These are phyloP conservation scores for Byssoonygena ceratinophila DNA, from an alignment of 2,329 filamentous ascomycete genomes.

Conservation along the genomic window DNA sequence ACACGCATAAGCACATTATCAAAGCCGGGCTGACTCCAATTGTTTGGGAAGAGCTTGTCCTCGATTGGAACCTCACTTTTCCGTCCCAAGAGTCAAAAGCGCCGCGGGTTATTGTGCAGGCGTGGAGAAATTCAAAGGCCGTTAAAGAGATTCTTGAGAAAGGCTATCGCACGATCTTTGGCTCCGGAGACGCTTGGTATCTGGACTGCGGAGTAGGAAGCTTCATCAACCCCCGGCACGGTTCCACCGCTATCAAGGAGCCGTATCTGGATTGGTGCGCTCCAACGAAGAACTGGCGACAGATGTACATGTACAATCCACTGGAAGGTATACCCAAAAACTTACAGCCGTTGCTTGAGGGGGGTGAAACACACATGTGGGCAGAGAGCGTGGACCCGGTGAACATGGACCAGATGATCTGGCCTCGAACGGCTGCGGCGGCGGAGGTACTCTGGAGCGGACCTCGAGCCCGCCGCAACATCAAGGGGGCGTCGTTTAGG, in stretches of 20 bases:
- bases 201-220: constrained; percentile 28
- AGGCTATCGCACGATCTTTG: constrained; percentile 27
- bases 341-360: constrained; percentile 58
- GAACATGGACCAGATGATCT: constrained; percentile 66
- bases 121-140: constrained; percentile 50
- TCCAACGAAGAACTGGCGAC: constrained; percentile 69
- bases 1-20: constrained; percentile 53
- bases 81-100: constrained; percentile 31
- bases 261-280: constrained; percentile 26
- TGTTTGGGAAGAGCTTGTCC: constrained; percentile 80
- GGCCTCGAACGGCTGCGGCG: constrained; percentile 64
- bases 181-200: constrained; percentile 26
- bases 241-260: constrained; percentile 10
- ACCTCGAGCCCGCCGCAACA: constrained; percentile 25
- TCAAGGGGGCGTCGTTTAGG: constrained; percentile 53
- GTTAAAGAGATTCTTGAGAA: constrained; percentile 22
- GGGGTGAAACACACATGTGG: constrained; percentile 76
- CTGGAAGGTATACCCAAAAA: constrained; percentile 51
- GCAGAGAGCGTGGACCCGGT: constrained; percentile 63
- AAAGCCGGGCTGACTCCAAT: constrained; percentile 58
- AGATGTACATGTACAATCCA: constrained; percentile 73
- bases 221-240: constrained; percentile 27
- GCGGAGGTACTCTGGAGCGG: constrained; percentile 76
- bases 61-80: constrained; percentile 64
- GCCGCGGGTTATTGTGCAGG: constrained; percentile 61